Evolutionary conservation across 2,329 filamentous ascomycete genomes (phyloP).

Genomic region (Aspergillus nomiae): DNA sequence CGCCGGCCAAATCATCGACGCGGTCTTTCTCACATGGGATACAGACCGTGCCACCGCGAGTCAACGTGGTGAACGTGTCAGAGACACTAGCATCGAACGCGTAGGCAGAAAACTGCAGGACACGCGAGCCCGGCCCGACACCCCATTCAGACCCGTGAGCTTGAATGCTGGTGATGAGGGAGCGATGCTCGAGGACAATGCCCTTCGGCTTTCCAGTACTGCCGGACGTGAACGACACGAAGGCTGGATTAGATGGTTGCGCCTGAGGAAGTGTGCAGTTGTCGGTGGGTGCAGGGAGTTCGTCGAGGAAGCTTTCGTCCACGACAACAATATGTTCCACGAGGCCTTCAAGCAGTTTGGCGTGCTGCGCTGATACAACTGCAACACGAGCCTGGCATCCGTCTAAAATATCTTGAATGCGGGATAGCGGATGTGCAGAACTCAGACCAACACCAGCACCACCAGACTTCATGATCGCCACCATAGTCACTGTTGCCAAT

Average conservation of each 20-base stretch:
- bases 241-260: not conserved
- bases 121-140: not conserved
- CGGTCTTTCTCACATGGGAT: constrained; percentile 1
- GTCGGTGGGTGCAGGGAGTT: not conserved
- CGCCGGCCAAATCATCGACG: not conserved
- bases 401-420: constrained; percentile 2
- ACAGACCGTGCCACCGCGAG: constrained; percentile 1
- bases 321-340: not conserved
- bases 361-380: not conserved
- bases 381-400: not conserved
- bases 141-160: not conserved
- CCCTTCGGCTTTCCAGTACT: constrained; percentile 5
- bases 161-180: not conserved
- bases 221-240: constrained; percentile 4
- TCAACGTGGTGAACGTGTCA: constrained; percentile 2
- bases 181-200: constrained; percentile 1
- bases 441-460: constrained; percentile 11
- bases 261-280: not conserved
- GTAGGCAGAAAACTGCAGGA: constrained; percentile 7
- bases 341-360: not conserved
- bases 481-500: constrained; percentile 4
- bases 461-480: constrained; percentile 5
- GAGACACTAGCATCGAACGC: constrained; percentile 1
- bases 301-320: constrained; percentile 4
- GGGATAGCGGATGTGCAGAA: constrained; percentile 9